Percentiles rank a stretch among this genome's conserved stretches.
phyloP scores from a whole-genome alignment of 768 basidiomycete species.

The Mycena galericulata region DNA sequence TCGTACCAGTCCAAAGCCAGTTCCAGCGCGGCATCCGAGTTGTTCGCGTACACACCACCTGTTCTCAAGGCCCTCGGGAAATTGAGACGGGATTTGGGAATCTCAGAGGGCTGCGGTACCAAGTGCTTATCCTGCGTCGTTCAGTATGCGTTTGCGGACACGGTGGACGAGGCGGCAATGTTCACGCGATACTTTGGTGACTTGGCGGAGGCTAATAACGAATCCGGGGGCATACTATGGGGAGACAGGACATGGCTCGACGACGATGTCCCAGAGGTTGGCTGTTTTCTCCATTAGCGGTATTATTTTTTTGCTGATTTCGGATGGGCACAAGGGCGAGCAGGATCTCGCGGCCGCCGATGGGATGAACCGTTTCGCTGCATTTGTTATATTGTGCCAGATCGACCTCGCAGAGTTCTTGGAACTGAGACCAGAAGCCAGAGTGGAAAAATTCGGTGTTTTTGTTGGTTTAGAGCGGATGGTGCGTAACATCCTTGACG shows the following conservation, averaged over 20 bases:
- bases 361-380: conserved; percentile 80
- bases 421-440: conserved; percentile 58
- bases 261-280: conserved; percentile 64
- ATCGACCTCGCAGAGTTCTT: conserved; percentile 67
- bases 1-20: conserved; percentile 45
- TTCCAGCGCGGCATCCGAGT: conserved; percentile 29
- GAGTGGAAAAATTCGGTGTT: conserved; percentile 57
- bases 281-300: conserved; percentile 3
- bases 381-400: conserved; percentile 71
- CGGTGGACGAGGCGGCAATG: conserved; percentile 67
- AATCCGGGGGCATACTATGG: conserved; percentile 63
- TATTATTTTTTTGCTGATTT: conserved; percentile 10
- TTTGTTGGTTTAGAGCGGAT: conserved; percentile 64
- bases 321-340: conserved; percentile 63
- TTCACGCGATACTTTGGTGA: conserved; percentile 71
- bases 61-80: conserved; percentile 78
- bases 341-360: conserved; percentile 62
- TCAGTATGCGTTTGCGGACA: conserved; percentile 72
- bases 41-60: conserved; percentile 72
- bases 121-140: conserved; percentile 59
- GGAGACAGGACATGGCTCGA: conserved; percentile 73
- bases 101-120: conserved; percentile 69
- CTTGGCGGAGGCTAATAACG: conserved; percentile 59
- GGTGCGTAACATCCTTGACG: conserved; percentile 53
- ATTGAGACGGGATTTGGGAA: conserved; percentile 70